phyloP scores from a whole-genome alignment of 768 basidiomycete genomes.

The Melanogaster broomeanus region DNA sequence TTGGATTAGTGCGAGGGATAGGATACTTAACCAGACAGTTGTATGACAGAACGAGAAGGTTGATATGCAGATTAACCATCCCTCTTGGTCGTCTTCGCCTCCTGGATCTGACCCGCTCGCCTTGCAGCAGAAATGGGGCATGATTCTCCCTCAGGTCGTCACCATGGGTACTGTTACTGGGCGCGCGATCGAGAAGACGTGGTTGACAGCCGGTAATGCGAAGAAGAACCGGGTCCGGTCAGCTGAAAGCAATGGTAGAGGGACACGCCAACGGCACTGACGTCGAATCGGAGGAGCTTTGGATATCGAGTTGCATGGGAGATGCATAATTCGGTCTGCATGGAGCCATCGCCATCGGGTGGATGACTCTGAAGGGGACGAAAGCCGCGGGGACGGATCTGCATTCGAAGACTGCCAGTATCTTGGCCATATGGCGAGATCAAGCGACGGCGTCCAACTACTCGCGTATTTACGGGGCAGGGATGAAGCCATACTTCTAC shows the following conservation, averaged over 20 bases:
- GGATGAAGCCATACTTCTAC: conserved; percentile 83
- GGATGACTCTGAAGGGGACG: conserved; percentile 99
- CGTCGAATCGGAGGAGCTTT: conserved; percentile 97
- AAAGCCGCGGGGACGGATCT: conserved; percentile 94
- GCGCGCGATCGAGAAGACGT: conserved; percentile 95
- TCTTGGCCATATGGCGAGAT: conserved; percentile 90
- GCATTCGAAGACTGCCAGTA: conserved; percentile 93
- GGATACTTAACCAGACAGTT: conserved; percentile 91
- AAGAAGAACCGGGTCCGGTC: conserved; percentile 98
- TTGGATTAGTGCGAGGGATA: conserved; percentile 94
- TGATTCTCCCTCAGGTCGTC: conserved; percentile 94
- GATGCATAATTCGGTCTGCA: conserved; percentile 97
- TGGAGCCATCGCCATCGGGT: conserved; percentile 94
- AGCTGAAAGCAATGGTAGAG: conserved; percentile 94
- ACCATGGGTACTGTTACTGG: conserved; percentile 99
- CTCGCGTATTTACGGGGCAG: conserved; percentile 98
- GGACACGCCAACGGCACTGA: conserved; percentile 97
- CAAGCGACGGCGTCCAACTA: conserved; percentile 99
- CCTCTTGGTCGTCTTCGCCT: conserved; percentile 1
- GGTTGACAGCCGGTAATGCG: conserved; percentile 97
- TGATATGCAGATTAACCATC: conserved; percentile 52
- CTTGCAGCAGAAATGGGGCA: conserved; percentile 65
- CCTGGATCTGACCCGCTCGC: conserved; percentile 9
- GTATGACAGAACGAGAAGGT: conserved; percentile 67
- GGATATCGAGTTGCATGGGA: conserved; percentile 99